Evolutionary conservation across 768 basidiomycete genomes (phyloP), one percentile per base, ranked within the genome.

Genomic region (Suillus variegatus): DNA sequence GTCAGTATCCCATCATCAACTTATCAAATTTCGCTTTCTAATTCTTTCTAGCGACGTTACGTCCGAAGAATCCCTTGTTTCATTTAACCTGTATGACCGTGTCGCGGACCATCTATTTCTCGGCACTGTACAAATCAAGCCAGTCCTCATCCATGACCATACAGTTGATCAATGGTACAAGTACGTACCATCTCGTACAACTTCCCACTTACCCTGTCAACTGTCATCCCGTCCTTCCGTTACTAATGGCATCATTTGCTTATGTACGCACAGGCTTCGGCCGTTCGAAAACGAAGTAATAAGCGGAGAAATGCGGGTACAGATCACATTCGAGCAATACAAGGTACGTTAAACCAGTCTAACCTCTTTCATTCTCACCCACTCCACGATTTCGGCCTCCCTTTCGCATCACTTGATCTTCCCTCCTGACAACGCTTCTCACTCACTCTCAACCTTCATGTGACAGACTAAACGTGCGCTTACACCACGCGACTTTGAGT

Each of bases 161-260:
- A 93, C 93, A 14, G 89, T 98, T 63, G 97, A 99, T 80, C 91
- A 95, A 74, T 99, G 97, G 97, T 94, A 91, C 87, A 91, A 93
- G 93, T 95, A 74, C 75, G 94, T 87, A 35, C 51, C 62, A 57
- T 65, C 56, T 66, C 67, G 64, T 65, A 62, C 70, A 68, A 54
- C 62, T 68, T 67, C 63, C 61, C 57, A 63, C 64, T 64, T 55
- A 22, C 60, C 44, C 64, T 65, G 64, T 64, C 67, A 43, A 63
- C 56, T 62, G 38, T 64, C 66, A 66, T 68, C 65, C 67, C 51
- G 61, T 40, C 51, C 49, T 67, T 62, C 62, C 62, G 60, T 69
- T 68, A 51, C 72, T 71, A 60, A 65, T 65, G 43, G 65, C 47
- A 55, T 66, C 47, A 55, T 58, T 65, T 67, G 61, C 60, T 44